A percentile compares a stretch with the other conserved stretches of the same genome.
phyloP scores from a whole-genome alignment of 1,284 basidiomycete species.

The Cryptococcus sp. region DNA sequence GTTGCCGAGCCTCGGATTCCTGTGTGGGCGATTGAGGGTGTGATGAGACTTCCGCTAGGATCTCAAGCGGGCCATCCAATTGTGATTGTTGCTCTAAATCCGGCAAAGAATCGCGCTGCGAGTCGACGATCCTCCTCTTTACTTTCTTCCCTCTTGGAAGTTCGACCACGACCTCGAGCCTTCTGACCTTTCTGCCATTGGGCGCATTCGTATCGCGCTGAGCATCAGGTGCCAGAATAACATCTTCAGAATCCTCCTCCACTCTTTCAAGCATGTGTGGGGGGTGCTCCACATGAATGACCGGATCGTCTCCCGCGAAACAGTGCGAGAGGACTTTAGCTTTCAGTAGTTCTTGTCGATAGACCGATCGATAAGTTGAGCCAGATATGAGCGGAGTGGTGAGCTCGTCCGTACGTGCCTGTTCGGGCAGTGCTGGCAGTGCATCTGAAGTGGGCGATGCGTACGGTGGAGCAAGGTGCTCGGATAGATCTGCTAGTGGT shows the following conservation, averaged over 20 bases:
- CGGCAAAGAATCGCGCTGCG: too few relatives aligned
- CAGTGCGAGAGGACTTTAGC: slow-evolving; percentile 27
- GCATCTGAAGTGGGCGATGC: neutral
- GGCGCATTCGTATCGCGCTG: neutral
- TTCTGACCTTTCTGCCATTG: neutral
- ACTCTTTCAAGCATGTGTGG: slow-evolving; percentile 31
- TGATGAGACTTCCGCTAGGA: too few relatives aligned
- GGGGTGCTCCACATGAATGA: slow-evolving; percentile 33
- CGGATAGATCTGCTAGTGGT: slow-evolving; percentile 24
- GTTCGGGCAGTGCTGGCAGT: slow-evolving; percentile 16
- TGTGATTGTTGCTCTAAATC: too few relatives aligned
- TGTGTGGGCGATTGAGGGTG: too few relatives aligned
- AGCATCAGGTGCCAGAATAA: neutral
- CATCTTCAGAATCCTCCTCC: slow-evolving; percentile 1
- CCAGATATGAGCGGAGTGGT: slow-evolving; percentile 26
- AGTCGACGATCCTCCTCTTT: neutral
- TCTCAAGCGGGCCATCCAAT: too few relatives aligned
- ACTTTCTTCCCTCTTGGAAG: slow-evolving; percentile 9
- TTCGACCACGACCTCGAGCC: slow-evolving; percentile 13
- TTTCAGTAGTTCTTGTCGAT: slow-evolving; percentile 18
- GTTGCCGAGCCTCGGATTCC: too few relatives aligned
- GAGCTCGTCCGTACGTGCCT: slow-evolving; percentile 27
- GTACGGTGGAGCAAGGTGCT: slow-evolving; percentile 5
- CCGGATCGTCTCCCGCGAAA: slow-evolving; percentile 28
- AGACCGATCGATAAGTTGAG: slow-evolving; percentile 9